Evolutionary conservation across 352 stramenopile genomes (phyloP).

Genomic region (Phytophthora sp.): DNA sequence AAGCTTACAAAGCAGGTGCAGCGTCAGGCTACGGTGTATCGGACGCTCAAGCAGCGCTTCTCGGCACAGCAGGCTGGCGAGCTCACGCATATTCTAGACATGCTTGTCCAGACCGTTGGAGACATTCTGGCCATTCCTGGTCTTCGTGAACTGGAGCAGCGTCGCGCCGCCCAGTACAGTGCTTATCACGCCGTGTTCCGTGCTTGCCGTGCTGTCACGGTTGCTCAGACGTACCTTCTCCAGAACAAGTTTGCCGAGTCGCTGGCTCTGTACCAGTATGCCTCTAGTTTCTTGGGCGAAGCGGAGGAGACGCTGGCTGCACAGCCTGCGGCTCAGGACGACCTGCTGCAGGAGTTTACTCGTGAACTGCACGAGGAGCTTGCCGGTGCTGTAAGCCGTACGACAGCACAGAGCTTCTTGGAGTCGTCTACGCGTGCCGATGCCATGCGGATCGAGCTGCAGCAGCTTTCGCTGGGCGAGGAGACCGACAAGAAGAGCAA

Average conservation of each 20-base stretch:
- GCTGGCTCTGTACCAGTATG: slow-evolving; percentile 76
- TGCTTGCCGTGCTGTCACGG: slow-evolving; percentile 60
- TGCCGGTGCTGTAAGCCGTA: slow-evolving; percentile 65
- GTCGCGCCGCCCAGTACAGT: slow-evolving; percentile 62
- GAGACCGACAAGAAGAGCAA: slow-evolving; percentile 68
- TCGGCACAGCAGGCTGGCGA: slow-evolving; percentile 61
- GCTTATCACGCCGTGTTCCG: slow-evolving; percentile 78
- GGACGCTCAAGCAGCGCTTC: slow-evolving; percentile 61
- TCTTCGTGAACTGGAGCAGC: slow-evolving; percentile 57
- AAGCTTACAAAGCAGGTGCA: slow-evolving; percentile 83
- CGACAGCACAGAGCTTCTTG: slow-evolving; percentile 75
- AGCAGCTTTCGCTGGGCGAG: slow-evolving; percentile 57
- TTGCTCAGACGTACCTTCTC: slow-evolving; percentile 72
- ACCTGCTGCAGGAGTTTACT: slow-evolving; percentile 67
- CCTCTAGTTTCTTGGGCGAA: slow-evolving; percentile 62
- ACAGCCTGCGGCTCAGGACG: slow-evolving; percentile 67
- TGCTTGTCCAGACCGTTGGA: slow-evolving; percentile 82
- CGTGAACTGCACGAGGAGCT: slow-evolving; percentile 67
- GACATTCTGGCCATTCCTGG: slow-evolving; percentile 77
- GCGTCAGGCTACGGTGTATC: slow-evolving; percentile 64
- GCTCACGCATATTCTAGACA: slow-evolving; percentile 82
- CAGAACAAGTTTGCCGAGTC: slow-evolving; percentile 74
- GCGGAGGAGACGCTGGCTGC: slow-evolving; percentile 61
- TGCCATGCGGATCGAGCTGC: slow-evolving; percentile 66
- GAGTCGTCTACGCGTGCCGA: slow-evolving; percentile 62